Base-by-base conservation (phyloP, 371 early-diverging fungal genomes). In the Actinomortierella ambigua region DNA sequence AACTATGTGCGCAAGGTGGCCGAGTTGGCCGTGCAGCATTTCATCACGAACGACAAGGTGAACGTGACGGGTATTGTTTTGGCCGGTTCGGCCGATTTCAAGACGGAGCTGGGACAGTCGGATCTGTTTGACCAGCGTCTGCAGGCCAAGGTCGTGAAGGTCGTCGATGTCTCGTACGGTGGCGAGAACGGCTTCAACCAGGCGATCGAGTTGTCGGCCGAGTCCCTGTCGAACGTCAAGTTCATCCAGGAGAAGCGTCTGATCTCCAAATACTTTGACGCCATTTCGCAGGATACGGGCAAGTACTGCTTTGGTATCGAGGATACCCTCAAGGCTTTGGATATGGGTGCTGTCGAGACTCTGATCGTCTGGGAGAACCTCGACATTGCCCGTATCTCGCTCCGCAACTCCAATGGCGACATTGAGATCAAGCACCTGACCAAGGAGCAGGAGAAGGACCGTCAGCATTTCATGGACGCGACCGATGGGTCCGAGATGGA, bases 141-240 rank as follows among this genome's bases (percentile, higher is more conserved):
- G 42, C 84, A 85, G 64, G 88, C 87, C 55, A 97, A 95, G 79
- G 84, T 99, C 51, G 83, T 99, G 65, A 95, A 94, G 75, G 79
- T 95, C 50, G 96, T 99, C 3, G 99, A 99, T 80, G 98, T 99
- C 8, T 95, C 95, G 43, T 99, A 99, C 76, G 99, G 99, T 70
- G 99, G 99, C 53, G 98, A 99, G 71, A 98, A 98, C 81, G 99
- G 99, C 8, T 96, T 99, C 82, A 98, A 99, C 77, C 95, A 81
- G 55, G 99, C 99, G 34, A 99, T 99, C 67, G 97, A 97, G 62
- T 83, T 99, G 55, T 89, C 93, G 54, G 92, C 91, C 54, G 99
- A 99, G 75, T 88, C 93, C 20, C 85, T 99, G 22, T 86, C 92
- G 67, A 97, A 98, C 71, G 97, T 99, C 69, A 99, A 99, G 83